phyloP scores from a whole-genome alignment of 176 grass and related monocot species.

The Carex cristatella region DNA sequence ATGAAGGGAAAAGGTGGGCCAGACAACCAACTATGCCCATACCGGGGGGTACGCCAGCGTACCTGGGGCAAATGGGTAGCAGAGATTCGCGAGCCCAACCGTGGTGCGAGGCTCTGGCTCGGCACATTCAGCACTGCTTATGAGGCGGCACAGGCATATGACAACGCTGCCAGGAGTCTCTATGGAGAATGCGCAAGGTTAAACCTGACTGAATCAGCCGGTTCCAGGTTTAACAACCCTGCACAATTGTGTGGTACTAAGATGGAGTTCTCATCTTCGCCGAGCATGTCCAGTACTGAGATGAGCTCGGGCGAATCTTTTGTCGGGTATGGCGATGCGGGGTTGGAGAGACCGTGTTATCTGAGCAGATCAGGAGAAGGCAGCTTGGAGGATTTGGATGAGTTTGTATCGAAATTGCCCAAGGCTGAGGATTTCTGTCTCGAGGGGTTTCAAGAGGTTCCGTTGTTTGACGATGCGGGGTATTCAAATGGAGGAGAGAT shows the following conservation, averaged over 20 bases:
- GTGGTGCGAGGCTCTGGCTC: slow-evolving; percentile 70
- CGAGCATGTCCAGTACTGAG: slow-evolving; percentile 27
- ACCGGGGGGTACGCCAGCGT: slow-evolving; percentile 76
- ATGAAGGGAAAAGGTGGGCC: slow-evolving; percentile 96
- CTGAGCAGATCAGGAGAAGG: not conserved
- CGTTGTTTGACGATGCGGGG: slow-evolving; percentile 41
- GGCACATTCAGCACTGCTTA: slow-evolving; percentile 57
- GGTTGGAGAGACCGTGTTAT: not conserved
- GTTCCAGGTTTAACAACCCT: not conserved
- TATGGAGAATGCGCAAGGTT: slow-evolving; percentile 65
- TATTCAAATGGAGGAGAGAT: not conserved
- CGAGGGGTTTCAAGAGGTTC: slow-evolving; percentile 64
- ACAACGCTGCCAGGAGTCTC: slow-evolving; percentile 43
- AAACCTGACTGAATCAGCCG: slow-evolving; percentile 27
- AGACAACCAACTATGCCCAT: slow-evolving; percentile 76
- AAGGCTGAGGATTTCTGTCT: slow-evolving; percentile 89
- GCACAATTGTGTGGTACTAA: not conserved
- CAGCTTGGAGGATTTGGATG: slow-evolving; percentile 45
- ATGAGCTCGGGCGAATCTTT: not conserved
- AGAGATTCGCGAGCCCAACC: slow-evolving; percentile 92
- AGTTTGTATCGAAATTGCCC: slow-evolving; percentile 56
- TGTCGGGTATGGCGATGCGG: not conserved
- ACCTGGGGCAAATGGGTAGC: slow-evolving; percentile 93
- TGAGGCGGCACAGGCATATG: slow-evolving; percentile 58
- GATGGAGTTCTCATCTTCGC: slow-evolving; percentile 2